Conservation (phyloP, 2,329 filamentous ascomycete species). For the Endothia cerciana region DNA sequence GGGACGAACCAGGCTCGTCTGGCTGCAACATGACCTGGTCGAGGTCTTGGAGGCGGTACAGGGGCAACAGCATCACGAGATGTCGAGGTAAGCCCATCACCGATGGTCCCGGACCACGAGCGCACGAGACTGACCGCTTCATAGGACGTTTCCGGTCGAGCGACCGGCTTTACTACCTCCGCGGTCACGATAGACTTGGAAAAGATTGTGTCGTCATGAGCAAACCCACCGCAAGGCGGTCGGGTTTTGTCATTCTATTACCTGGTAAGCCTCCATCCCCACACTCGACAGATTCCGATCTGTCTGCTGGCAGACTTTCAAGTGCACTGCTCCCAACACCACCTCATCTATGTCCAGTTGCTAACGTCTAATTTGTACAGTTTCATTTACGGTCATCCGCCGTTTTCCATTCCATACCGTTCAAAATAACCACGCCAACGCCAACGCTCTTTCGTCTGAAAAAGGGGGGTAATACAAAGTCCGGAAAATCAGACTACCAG, state of each 20-base stretch:
- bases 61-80: not conserved
- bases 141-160: not conserved
- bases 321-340: slow-evolving; percentile 2
- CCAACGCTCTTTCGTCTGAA: slow-evolving; percentile 24
- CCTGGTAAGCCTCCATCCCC: slow-evolving; percentile 2
- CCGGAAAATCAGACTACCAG: slow-evolving; percentile 16
- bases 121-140: slow-evolving; percentile 14
- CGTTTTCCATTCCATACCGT: slow-evolving; percentile 9
- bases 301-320: slow-evolving; percentile 1
- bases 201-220: not conserved
- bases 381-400: slow-evolving; percentile 14
- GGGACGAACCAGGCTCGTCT: not conserved
- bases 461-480: slow-evolving; percentile 27
- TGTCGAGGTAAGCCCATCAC: slow-evolving; percentile 18
- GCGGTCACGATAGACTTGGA: not conserved
- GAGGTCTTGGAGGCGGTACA: not conserved
- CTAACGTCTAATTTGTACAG: slow-evolving; percentile 18
- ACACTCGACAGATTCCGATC: not conserved
- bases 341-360: slow-evolving; percentile 12
- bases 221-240: slow-evolving; percentile 3
- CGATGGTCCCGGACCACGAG: not conserved
- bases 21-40: not conserved
- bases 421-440: slow-evolving; percentile 22
- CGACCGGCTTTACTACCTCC: not conserved
- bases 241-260: slow-evolving; percentile 18